These are phyloP conservation scores for Trichoderma guizhouense DNA, from an alignment of 2,329 filamentous ascomycete species.

Conservation along the genomic window DNA sequence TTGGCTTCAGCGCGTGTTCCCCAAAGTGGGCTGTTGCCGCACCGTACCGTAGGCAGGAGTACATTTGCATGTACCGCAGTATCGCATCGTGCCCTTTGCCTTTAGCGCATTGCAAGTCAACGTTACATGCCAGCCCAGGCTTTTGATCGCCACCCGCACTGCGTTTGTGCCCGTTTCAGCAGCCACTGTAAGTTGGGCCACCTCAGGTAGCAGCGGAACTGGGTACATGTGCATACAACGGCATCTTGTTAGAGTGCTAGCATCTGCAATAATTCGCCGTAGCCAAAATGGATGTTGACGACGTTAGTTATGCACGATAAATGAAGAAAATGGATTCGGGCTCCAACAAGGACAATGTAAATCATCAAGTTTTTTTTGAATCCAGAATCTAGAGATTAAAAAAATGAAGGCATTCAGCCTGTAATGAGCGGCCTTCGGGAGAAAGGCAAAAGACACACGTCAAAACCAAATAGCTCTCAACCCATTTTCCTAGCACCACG, in stretches of 20 bases:
- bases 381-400: neutral
- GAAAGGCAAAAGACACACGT: neutral
- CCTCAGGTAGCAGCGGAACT: slow-evolving; percentile 3
- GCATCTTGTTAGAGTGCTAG: neutral
- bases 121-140: slow-evolving; percentile 5
- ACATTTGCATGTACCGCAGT: neutral
- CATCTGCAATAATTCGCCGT: neutral
- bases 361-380: neutral
- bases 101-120: slow-evolving; percentile 6
- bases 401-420: neutral
- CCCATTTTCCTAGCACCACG: neutral
- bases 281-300: neutral
- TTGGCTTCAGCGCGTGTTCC: neutral
- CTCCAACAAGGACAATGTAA: neutral
- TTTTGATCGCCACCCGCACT: slow-evolving; percentile 5
- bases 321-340: neutral
- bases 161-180: neutral
- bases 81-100: neutral
- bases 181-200: neutral
- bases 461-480: neutral
- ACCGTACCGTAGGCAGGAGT: neutral
- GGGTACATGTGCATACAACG: neutral
- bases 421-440: neutral
- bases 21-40: neutral
- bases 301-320: neutral